A percentile compares a stretch with the other conserved stretches of the same genome.
Evolutionary conservation across 1,139 yeast species (phyloP).

Genomic region (Blastobotrys aristatus): DNA sequence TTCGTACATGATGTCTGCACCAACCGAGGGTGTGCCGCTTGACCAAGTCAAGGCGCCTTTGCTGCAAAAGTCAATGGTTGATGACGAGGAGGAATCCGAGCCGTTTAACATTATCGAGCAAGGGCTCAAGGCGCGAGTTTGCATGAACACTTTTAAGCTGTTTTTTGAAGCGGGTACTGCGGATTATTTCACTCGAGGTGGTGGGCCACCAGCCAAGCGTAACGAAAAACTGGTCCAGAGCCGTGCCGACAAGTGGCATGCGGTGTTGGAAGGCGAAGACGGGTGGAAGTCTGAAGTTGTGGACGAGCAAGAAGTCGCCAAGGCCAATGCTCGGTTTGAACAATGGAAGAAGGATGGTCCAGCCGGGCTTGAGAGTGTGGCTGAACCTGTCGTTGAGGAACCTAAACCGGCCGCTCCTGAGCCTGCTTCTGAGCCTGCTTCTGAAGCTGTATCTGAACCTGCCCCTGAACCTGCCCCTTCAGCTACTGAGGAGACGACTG

Average conservation of each 20-base stretch:
- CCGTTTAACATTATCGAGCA: conserved; percentile 47
- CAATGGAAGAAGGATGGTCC: conserved; percentile 28
- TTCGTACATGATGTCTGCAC: conserved; percentile 88
- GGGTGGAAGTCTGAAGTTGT: conserved; percentile 33
- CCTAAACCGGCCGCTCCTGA: conserved; percentile 1
- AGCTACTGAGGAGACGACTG: conserved; percentile 22
- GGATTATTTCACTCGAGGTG: conserved; percentile 60
- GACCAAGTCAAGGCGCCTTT: conserved; percentile 33
- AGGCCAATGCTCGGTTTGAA: conserved; percentile 30
- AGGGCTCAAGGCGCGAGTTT: conserved; percentile 73
- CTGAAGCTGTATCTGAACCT: conserved; percentile 14
- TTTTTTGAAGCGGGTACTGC: conserved; percentile 78
- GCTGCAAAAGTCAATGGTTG: conserved; percentile 33
- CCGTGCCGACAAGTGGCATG: conserved; percentile 23
- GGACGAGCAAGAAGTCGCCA: conserved; percentile 19
- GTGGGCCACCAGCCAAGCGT: conserved; percentile 16
- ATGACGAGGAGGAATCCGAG: conserved; percentile 58
- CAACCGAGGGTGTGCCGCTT: conserved; percentile 94
- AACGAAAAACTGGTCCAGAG: conserved; percentile 20
- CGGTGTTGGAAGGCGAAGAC: conserved; percentile 31
- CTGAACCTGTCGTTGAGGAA: not conserved
- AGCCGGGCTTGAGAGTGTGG: not conserved
- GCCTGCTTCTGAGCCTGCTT: conserved; percentile 10
- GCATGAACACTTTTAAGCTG: conserved; percentile 72
- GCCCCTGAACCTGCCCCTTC: conserved; percentile 10